Evolutionary conservation across 2,329 filamentous ascomycete species (phyloP).

Genomic region (Exophiala sideris): DNA sequence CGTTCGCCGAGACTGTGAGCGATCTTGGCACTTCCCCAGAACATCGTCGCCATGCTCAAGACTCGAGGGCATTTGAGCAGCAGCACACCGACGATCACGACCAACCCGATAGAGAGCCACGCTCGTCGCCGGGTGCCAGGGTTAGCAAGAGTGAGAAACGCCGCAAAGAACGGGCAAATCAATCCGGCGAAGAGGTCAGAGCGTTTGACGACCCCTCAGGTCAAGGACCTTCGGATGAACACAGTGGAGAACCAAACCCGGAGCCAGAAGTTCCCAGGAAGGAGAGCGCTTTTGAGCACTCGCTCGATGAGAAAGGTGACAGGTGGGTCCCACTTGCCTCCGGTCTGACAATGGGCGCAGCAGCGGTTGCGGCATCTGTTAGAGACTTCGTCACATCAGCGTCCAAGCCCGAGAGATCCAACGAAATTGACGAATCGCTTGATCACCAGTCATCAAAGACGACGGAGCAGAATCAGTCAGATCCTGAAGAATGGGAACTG

Average conservation of each 20-base stretch:
- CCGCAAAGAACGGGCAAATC: conserved; percentile 21
- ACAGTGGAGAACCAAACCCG: background rate
- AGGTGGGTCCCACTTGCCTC: background rate
- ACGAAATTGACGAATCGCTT: conserved; percentile 7
- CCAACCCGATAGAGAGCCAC: background rate
- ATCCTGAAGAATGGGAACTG: conserved; percentile 23
- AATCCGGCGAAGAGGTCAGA: conserved; percentile 1
- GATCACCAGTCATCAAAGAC: conserved; percentile 4
- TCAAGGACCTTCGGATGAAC: background rate
- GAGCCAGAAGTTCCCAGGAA: background rate
- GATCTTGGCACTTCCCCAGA: conserved; percentile 36
- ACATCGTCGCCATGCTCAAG: conserved; percentile 30
- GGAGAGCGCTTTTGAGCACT: conserved; percentile 15
- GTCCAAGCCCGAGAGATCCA: conserved; percentile 5
- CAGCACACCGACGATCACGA: background rate
- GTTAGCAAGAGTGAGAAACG: conserved; percentile 20
- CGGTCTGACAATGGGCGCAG: conserved; percentile 3
- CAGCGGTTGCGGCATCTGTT: conserved; percentile 1
- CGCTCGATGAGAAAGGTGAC: conserved; percentile 5
- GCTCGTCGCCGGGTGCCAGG: conserved; percentile 1
- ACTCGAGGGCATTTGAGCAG: conserved; percentile 37
- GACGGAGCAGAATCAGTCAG: conserved; percentile 16
- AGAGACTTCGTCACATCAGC: background rate
- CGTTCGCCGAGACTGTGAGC: conserved; percentile 50
- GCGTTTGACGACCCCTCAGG: background rate